Conservation (phyloP, 768 basidiomycete species). For the Serendipita sp. region DNA sequence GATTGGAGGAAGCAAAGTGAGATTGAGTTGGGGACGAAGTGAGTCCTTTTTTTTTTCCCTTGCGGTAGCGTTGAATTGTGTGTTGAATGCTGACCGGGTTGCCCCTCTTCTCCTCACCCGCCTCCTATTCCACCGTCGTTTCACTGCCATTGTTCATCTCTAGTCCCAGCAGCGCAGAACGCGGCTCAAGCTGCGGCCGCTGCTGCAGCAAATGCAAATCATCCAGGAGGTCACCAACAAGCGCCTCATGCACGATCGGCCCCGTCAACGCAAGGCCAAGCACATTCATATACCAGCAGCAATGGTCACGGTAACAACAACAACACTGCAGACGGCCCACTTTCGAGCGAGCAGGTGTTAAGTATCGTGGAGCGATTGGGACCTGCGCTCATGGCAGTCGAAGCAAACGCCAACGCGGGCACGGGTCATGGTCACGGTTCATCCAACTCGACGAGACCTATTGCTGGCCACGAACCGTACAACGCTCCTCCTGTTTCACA, state of each 20-base stretch:
- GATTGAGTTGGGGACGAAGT: conserved; percentile 85
- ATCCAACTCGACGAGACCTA: background rate
- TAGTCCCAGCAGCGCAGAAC: conserved; percentile 1
- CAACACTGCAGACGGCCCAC: background rate
- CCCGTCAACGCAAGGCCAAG: background rate
- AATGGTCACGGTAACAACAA: background rate
- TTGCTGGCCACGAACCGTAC: background rate
- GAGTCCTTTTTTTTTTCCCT: conserved; percentile 35
- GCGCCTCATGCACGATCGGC: background rate
- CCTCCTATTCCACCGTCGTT: too few relatives aligned
- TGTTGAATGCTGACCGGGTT: too few relatives aligned
- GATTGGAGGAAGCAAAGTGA: conserved; percentile 79
- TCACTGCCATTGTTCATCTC: background rate
- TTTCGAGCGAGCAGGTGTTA: background rate
- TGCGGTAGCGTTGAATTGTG: too few relatives aligned
- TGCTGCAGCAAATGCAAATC: background rate
- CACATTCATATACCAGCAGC: background rate
- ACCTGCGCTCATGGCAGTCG: background rate
- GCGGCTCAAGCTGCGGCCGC: conserved; percentile 1
- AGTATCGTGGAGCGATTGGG: background rate
- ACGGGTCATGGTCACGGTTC: too few relatives aligned
- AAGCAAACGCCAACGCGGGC: background rate
- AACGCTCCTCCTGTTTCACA: background rate
- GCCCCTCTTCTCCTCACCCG: too few relatives aligned
- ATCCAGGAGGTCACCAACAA: too few relatives aligned